A percentile compares a stretch with the other conserved stretches of the same genome.
These are phyloP conservation scores for Candida yuanshanica DNA, from an alignment of 805 yeast genomes.

Conservation along the genomic window DNA sequence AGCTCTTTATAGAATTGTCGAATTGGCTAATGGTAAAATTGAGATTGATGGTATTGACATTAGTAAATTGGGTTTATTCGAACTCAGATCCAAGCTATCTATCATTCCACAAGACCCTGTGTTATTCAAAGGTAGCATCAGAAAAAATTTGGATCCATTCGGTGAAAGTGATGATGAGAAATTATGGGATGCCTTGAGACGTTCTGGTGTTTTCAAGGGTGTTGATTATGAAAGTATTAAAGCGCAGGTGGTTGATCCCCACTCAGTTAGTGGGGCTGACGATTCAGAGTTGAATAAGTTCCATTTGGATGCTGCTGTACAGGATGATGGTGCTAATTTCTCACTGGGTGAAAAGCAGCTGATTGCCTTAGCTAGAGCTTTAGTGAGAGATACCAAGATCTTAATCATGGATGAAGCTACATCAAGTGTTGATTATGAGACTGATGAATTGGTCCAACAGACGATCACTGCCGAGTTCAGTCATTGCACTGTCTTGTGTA, in stretches of 20 bases:
- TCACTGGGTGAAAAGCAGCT: constrained; percentile 70
- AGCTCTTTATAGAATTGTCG: constrained; percentile 55
- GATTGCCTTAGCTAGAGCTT: constrained; percentile 64
- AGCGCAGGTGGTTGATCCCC: background rate
- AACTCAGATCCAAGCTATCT: constrained; percentile 56
- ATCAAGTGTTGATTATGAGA: constrained; percentile 67
- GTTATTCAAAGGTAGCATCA: constrained; percentile 62
- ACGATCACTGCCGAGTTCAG: constrained; percentile 55
- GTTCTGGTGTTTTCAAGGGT: constrained; percentile 51
- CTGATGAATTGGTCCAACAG: constrained; percentile 58
- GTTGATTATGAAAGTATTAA: constrained; percentile 2
- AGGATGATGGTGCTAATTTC: constrained; percentile 65
- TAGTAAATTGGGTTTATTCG: constrained; percentile 52
- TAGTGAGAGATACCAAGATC: constrained; percentile 56
- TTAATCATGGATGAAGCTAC: constrained; percentile 74
- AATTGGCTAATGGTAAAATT: constrained; percentile 52
- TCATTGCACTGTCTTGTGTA: constrained; percentile 61
- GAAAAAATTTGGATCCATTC: constrained; percentile 72
- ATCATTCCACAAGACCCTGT: constrained; percentile 85
- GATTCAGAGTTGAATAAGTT: constrained; percentile 35
- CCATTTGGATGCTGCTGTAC: constrained; percentile 55
- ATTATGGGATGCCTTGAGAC: constrained; percentile 56
- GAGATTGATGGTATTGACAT: constrained; percentile 64
- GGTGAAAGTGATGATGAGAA: constrained; percentile 47
- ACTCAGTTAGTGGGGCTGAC: background rate